These are phyloP conservation scores for Cornus kousa DNA, from an alignment of 148 eudicot genomes.

Conservation along the genomic window DNA sequence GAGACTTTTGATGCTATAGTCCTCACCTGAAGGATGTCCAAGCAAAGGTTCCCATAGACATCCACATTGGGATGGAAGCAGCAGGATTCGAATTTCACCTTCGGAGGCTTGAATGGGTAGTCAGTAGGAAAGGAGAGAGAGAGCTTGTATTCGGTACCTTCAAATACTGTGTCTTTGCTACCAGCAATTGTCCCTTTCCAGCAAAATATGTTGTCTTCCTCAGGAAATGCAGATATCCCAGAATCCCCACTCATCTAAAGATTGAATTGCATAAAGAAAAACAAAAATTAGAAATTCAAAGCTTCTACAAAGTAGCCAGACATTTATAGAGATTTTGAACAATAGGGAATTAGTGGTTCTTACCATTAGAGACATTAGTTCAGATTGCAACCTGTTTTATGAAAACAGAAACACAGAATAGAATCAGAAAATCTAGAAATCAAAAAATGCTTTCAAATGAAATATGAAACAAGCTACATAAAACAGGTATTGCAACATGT, in stretches of 20 bases:
- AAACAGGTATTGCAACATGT: background rate
- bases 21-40: slow-evolving; percentile 88
- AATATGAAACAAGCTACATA: background rate
- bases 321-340: background rate
- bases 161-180: slow-evolving; percentile 94
- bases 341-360: slow-evolving; percentile 5
- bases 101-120: slow-evolving; percentile 94
- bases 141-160: slow-evolving; percentile 94
- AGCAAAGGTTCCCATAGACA: slow-evolving; percentile 78
- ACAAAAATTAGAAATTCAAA: background rate
- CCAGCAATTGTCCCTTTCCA: slow-evolving; percentile 98
- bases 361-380: slow-evolving; percentile 95
- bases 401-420: slow-evolving; percentile 5
- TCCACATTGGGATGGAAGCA: slow-evolving; percentile 96
- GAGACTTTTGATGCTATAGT: background rate
- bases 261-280: background rate
- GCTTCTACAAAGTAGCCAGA: background rate
- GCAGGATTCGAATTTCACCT: slow-evolving; percentile 83
- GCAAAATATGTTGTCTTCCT: slow-evolving; percentile 83
- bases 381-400: slow-evolving; percentile 86
- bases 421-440: background rate
- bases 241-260: slow-evolving; percentile 90
- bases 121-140: slow-evolving; percentile 71
- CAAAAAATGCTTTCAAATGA: background rate
- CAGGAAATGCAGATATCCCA: slow-evolving; percentile 94